Evolutionary conservation across 2,329 filamentous ascomycete genomes (phyloP).

Genomic region (Exophiala dermatitidis): DNA sequence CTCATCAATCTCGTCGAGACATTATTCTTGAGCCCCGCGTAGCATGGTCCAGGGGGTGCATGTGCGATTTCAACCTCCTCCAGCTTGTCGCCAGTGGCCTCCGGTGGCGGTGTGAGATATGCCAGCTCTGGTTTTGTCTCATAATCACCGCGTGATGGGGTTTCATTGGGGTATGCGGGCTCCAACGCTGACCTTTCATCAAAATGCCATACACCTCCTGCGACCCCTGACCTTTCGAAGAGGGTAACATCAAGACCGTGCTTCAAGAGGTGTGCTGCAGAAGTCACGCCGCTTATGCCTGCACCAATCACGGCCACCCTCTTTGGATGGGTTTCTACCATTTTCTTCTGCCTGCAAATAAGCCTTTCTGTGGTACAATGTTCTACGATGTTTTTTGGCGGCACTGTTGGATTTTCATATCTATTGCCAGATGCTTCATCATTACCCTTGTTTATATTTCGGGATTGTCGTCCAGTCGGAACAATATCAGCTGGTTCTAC

Average conservation of each 20-base stretch:
- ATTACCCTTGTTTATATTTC: no score
- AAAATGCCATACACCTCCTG: constrained; percentile 53
- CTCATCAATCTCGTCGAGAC: constrained; percentile 47
- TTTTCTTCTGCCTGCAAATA: not conserved
- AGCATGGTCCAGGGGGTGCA: constrained; percentile 52
- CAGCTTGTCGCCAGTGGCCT: constrained; percentile 11
- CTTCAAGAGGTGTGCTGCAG: constrained; percentile 42
- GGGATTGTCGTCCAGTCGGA: not conserved
- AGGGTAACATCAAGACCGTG: constrained; percentile 46
- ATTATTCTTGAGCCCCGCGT: constrained; percentile 48
- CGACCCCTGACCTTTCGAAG: constrained; percentile 46
- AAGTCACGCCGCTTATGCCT: constrained; percentile 45
- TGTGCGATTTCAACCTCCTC: constrained; percentile 30
- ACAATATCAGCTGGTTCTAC: not conserved
- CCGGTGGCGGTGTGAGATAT: constrained; percentile 18
- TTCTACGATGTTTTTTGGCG: no score
- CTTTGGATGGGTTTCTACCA: constrained; percentile 17
- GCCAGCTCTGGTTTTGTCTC: constrained; percentile 22
- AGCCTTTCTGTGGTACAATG: not conserved
- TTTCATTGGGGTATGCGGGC: constrained; percentile 40
- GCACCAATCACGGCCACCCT: constrained; percentile 45
- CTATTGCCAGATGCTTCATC: no score
- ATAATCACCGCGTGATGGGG: constrained; percentile 34
- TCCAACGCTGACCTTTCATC: constrained; percentile 45
- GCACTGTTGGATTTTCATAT: no score